Evolutionary conservation across 1,284 basidiomycete species (phyloP).

Genomic region (Apiotrichum veenhuisii): DNA sequence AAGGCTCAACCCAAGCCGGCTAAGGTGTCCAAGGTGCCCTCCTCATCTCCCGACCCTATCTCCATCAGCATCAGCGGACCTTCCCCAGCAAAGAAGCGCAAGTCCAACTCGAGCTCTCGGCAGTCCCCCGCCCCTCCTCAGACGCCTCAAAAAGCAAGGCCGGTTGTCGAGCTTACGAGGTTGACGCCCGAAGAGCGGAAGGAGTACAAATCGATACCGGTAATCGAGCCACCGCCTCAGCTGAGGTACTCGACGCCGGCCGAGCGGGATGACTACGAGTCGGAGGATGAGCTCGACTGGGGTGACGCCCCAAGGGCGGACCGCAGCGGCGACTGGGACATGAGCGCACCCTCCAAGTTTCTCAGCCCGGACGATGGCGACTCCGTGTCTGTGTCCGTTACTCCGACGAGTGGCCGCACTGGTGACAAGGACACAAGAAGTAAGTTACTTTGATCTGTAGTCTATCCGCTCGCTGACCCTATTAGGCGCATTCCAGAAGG

Average conservation of each 20-base stretch:
- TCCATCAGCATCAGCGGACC: slow-evolving; percentile 21
- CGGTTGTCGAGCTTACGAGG: not conserved
- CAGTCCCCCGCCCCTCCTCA: not conserved
- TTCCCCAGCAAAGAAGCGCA: slow-evolving; percentile 33
- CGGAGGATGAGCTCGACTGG: slow-evolving; percentile 41
- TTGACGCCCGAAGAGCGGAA: slow-evolving; percentile 4
- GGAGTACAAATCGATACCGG: slow-evolving; percentile 8
- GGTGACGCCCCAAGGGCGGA: slow-evolving; percentile 19
- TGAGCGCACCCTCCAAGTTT: slow-evolving; percentile 18
- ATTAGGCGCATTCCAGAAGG: slow-evolving; percentile 67
- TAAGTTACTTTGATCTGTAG: slow-evolving; percentile 39
- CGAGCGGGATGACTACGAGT: slow-evolving; percentile 32
- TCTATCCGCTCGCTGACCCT: slow-evolving; percentile 8
- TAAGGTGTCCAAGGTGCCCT: not conserved
- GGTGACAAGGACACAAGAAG: slow-evolving; percentile 73
- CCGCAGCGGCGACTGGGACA: slow-evolving; percentile 37
- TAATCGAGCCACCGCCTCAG: not conserved
- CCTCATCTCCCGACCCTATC: slow-evolving; percentile 30
- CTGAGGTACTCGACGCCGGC: slow-evolving; percentile 15
- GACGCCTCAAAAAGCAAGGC: slow-evolving; percentile 8
- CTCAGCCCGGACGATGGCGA: slow-evolving; percentile 12
- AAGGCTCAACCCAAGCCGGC: not conserved
- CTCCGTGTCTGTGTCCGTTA: not conserved
- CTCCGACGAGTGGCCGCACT: slow-evolving; percentile 47
- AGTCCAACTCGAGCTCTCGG: slow-evolving; percentile 1